Conservation (phyloP, 495 filamentous ascomycete species). For the Penicillium desertorum region DNA sequence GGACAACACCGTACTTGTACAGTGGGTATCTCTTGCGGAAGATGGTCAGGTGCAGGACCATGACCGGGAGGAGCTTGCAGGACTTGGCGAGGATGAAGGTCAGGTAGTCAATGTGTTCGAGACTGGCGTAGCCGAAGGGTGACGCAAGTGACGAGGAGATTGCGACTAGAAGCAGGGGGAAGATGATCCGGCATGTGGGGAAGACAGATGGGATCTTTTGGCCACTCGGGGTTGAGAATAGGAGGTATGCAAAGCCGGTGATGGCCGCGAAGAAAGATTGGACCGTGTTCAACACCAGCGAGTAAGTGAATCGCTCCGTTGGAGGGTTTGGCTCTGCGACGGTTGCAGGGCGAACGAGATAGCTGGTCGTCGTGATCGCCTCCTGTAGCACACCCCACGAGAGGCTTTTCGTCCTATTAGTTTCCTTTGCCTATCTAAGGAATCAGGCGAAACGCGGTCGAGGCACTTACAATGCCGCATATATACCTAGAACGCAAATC, state of each 20-base stretch:
- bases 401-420: conserved; percentile 56
- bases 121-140: conserved; percentile 91
- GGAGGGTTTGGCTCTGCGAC: conserved; percentile 52
- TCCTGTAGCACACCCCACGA: conserved; percentile 97
- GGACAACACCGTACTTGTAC: conserved; percentile 94
- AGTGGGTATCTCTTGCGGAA: conserved; percentile 89
- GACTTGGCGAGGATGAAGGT: conserved; percentile 97
- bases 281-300: conserved; percentile 92
- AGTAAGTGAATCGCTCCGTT: conserved; percentile 77
- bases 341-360: conserved; percentile 48
- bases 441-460: not conserved
- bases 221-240: conserved; percentile 58
- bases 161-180: conserved; percentile 81
- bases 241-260: conserved; percentile 79
- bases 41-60: conserved; percentile 91
- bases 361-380: conserved; percentile 92
- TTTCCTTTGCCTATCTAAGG: not conserved
- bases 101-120: conserved; percentile 96
- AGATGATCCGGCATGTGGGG: conserved; percentile 67
- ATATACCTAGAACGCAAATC: conserved; percentile 89
- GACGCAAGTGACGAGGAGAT: conserved; percentile 83
- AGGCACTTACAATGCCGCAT: conserved; percentile 81
- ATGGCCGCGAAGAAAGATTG: conserved; percentile 87
- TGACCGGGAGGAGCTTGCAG: conserved; percentile 96
- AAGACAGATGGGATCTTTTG: conserved; percentile 64